Base-by-base conservation (phyloP, 441 rosid genomes). In the Gossypium trilobum region DNA sequence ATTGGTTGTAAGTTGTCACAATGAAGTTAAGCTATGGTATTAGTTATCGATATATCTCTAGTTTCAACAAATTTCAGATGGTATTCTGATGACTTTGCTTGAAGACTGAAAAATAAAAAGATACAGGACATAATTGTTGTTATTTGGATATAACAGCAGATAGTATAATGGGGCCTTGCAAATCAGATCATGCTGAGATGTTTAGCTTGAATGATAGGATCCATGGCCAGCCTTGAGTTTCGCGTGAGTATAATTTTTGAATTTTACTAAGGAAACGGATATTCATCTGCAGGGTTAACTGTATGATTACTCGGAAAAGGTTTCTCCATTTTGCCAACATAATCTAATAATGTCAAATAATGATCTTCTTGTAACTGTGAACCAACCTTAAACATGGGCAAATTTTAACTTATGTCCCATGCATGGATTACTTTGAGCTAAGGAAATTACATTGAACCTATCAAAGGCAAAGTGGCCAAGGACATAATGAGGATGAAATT, bases 1-100 rank as follows among this genome's bases (percentile, higher is more conserved):
- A 14, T 27, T 8, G 4, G 36, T 76, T 56, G 66, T 39, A 68
- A 57, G 31, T 74, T 51, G 56, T 36, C 72, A 51, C 39, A 9
- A 27, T 9, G 17, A 54, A 16, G n/a, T n/a, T n/a, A n/a, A n/a
- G n/a, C n/a, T n/a, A n/a, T n/a, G n/a, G n/a, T n/a, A n/a, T n/a
- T n/a, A n/a, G n/a, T n/a, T n/a, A n/a, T n/a, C n/a, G n/a, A n/a
- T n/a, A n/a, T n/a, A n/a, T n/a, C n/a, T n/a, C n/a, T n/a, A n/a
- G n/a, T n/a, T n/a, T n/a, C n/a, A n/a, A n/a, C n/a, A n/a, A n/a
- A n/a, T n/a, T n/a, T n/a, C n/a, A n/a, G n/a, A n/a, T n/a, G n/a
- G n/a, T n/a, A n/a, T n/a, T n/a, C n/a, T n/a, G n/a, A n/a, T n/a
- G n/a, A n/a, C n/a, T n/a, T n/a, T n/a, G n/a, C n/a, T n/a, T n/a